phyloP scores from a whole-genome alignment of 805 yeast genomes.

The Metschnikowia amazonensis region DNA sequence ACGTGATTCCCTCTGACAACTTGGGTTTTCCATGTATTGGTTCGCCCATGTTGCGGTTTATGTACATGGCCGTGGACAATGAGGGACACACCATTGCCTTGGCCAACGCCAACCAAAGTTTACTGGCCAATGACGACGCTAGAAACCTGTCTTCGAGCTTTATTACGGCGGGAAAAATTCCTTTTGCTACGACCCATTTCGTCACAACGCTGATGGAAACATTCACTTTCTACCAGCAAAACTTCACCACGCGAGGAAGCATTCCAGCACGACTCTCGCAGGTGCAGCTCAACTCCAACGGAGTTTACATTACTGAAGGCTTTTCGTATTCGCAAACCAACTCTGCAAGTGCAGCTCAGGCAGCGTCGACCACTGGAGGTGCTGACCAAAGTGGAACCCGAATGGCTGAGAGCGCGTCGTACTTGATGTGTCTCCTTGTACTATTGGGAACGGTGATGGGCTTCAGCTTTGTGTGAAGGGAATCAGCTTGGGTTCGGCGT shows the following conservation, averaged over 20 bases:
- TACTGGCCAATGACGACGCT: slow-evolving; percentile 5
- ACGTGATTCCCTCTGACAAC: slow-evolving; percentile 44
- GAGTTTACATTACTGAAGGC: slow-evolving; percentile 24
- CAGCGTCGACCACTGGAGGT: slow-evolving; percentile 10
- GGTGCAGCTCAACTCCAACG: slow-evolving; percentile 24
- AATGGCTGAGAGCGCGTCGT: background rate
- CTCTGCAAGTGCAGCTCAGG: slow-evolving; percentile 20
- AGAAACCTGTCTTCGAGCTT: slow-evolving; percentile 20
- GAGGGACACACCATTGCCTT: slow-evolving; percentile 54
- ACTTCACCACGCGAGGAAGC: slow-evolving; percentile 7
- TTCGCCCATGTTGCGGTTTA: slow-evolving; percentile 48
- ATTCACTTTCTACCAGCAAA: slow-evolving; percentile 12
- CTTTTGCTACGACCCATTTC: slow-evolving; percentile 39
- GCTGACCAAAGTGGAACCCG: slow-evolving; percentile 1
- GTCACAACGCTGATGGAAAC: slow-evolving; percentile 5
- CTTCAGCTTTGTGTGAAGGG: background rate
- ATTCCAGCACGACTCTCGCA: slow-evolving; percentile 29
- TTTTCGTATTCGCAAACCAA: background rate
- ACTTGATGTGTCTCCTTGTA: slow-evolving; percentile 2
- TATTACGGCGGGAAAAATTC: slow-evolving; percentile 44
- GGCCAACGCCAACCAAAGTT: slow-evolving; percentile 42
- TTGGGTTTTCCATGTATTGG: slow-evolving; percentile 58
- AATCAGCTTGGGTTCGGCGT: too few species aligned
- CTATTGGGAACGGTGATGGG: slow-evolving; percentile 11
- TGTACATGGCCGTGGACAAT: slow-evolving; percentile 62